Evolutionary conservation across 1,284 basidiomycete genomes (phyloP).

Genomic region (Sutorius eximius): DNA sequence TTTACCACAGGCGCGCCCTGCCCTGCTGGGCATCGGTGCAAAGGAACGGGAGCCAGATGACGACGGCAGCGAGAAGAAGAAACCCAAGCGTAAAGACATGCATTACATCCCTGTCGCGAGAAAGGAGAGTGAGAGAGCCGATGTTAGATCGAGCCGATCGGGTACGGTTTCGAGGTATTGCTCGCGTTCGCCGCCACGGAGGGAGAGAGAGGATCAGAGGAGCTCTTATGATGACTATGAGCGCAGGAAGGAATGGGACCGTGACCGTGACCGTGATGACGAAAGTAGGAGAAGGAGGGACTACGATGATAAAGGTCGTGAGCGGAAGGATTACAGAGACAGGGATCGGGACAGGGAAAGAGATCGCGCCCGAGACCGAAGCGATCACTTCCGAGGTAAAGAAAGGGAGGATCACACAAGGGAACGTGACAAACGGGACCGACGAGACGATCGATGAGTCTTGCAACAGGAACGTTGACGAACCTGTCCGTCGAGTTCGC

Average conservation of each 20-base stretch:
- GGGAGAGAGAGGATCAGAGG: slow-evolving; percentile 15
- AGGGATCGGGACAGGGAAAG: slow-evolving; percentile 25
- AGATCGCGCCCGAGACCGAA: slow-evolving; percentile 26
- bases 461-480: not conserved
- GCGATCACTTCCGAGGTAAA: slow-evolving; percentile 27
- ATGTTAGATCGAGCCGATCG: slow-evolving; percentile 23
- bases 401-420: slow-evolving; percentile 28
- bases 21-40: slow-evolving; percentile 87
- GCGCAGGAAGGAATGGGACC: slow-evolving; percentile 30
- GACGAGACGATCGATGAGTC: slow-evolving; percentile 16
- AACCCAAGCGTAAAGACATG: slow-evolving; percentile 49
- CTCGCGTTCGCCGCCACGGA: slow-evolving; percentile 32
- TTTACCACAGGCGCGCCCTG: slow-evolving; percentile 77
- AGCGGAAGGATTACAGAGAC: slow-evolving; percentile 21
- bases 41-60: slow-evolving; percentile 75
- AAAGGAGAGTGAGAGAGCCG: slow-evolving; percentile 46
- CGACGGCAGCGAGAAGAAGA: slow-evolving; percentile 56
- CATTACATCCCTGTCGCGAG: slow-evolving; percentile 77
- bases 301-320: slow-evolving; percentile 16
- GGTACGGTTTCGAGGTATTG: slow-evolving; percentile 27
- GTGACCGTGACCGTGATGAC: slow-evolving; percentile 18
- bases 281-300: slow-evolving; percentile 11
- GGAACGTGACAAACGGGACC: slow-evolving; percentile 28
- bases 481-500: not conserved
- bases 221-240: slow-evolving; percentile 27